Evolutionary conservation across 1,284 basidiomycete genomes (phyloP), one percentile per base, ranked within the genome.

Genomic region (Heterobasidion annosum): DNA sequence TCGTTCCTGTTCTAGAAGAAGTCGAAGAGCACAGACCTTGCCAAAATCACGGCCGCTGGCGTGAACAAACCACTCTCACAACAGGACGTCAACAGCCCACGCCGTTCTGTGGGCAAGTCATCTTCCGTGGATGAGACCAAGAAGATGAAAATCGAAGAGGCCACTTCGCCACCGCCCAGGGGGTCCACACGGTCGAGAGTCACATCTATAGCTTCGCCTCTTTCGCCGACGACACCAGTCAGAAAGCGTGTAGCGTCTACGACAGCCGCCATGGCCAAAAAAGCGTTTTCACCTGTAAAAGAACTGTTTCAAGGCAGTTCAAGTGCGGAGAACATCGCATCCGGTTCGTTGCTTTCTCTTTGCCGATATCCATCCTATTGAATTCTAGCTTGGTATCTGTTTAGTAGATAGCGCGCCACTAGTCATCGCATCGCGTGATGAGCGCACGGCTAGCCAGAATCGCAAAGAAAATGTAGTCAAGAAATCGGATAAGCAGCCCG

Each of bases 21-120:
- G 65, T 63, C 54, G 54, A 70, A 67, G 50, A 55, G 62, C 0
- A 61, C 61, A 48, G 65, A 67, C 37, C 40, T 55, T 9, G 50
- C 56, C 34, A 15, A 58, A 8, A 65, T 59, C 50, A 35, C 61
- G 0, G 40, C 55, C 16, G 65, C 45, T 48, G 59, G n/a, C 57
- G 61, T 46, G 62, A 63, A n/a, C 61, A 68, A 54, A 57, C 58
- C 56, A 8, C 48, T 62, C 8, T 42, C 55, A 16, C 60, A 49
- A 15, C 53, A 59, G 16, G 61, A 62, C 25, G 46, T 53, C 7
- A 56, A 54, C 45, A 61, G 50, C 34, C 56, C 54, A 6, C 53
- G 53, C n/a, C 54, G 56, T 35, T 50, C 56, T 10, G 44, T 55
- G 3, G 25, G 25, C 16, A n/a, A 32, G 16, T 43, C 32, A 19